Conservation (phyloP, 2,329 filamentous ascomycete genomes). For the Colletotrichum sansevieriae region DNA sequence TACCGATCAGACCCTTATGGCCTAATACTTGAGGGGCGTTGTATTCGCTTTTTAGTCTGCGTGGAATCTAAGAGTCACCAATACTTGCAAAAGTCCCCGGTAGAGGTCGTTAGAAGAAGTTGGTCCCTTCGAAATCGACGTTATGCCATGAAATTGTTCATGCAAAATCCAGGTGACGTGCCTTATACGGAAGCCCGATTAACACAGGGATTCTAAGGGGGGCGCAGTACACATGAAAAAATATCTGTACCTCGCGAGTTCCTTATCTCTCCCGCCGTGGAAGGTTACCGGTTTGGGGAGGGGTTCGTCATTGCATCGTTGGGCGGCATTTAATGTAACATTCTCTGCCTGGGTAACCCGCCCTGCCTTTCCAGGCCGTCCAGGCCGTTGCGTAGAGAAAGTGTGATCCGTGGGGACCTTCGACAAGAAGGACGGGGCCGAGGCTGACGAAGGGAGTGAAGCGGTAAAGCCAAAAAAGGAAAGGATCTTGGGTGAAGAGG, state of each 20-base stretch:
- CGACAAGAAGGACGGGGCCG: constrained; percentile 9
- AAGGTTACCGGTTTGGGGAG: constrained; percentile 8
- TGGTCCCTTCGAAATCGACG: constrained; percentile 13
- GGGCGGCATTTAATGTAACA: constrained; percentile 4
- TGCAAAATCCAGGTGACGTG: constrained; percentile 32
- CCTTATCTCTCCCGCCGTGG: neutral
- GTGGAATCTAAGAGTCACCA: neutral
- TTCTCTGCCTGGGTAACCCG: neutral
- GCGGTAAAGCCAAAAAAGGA: constrained; percentile 16
- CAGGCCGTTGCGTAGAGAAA: constrained; percentile 7
- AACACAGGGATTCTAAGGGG: constrained; percentile 33
- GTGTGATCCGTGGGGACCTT: neutral
- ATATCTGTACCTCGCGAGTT: no score
- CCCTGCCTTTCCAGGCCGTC: neutral
- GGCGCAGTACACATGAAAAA: neutral
- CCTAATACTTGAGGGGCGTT: no score
- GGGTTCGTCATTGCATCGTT: constrained; percentile 14
- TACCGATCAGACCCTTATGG: no score
- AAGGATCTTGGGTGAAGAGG: constrained; percentile 15
- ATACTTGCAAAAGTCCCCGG: neutral
- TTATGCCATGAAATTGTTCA: constrained; percentile 37
- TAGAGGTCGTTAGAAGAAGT: constrained; percentile 10
- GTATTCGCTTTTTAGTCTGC: neutral
- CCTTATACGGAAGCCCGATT: constrained; percentile 34
- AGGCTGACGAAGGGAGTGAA: constrained; percentile 24